Conservation (phyloP, 768 basidiomycete genomes). For the Suillus luteus region DNA sequence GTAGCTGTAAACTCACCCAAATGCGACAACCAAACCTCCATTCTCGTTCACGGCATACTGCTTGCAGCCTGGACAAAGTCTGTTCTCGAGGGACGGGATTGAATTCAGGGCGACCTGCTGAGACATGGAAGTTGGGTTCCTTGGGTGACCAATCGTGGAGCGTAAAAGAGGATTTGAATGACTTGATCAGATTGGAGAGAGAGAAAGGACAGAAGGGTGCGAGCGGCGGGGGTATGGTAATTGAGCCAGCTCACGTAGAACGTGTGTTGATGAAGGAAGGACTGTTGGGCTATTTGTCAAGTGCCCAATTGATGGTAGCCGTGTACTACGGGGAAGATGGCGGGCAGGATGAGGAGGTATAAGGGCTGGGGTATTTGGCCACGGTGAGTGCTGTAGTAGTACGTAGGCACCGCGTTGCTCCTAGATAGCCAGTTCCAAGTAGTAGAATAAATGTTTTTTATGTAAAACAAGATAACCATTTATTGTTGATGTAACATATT, state of each 20-base stretch:
- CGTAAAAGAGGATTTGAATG: neutral
- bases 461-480: slow-evolving; percentile 13
- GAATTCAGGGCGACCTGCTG: slow-evolving; percentile 14
- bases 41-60: slow-evolving; percentile 76
- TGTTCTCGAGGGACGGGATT: slow-evolving; percentile 46
- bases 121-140: slow-evolving; percentile 18
- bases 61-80: slow-evolving; percentile 81
- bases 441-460: slow-evolving; percentile 9
- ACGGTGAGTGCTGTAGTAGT: neutral
- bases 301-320: neutral
- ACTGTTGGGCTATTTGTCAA: neutral
- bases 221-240: slow-evolving; percentile 11
- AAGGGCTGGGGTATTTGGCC: slow-evolving; percentile 6
- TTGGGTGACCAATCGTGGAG: slow-evolving; percentile 3
- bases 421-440: slow-evolving; percentile 5
- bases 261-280: slow-evolving; percentile 5
- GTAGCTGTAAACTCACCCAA: slow-evolving; percentile 66
- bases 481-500: slow-evolving; percentile 3
- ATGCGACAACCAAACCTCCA: slow-evolving; percentile 90
- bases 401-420: neutral
- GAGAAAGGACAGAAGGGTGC: slow-evolving; percentile 8
- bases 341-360: slow-evolving; percentile 1
- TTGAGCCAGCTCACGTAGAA: slow-evolving; percentile 12
- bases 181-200: neutral
- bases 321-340: neutral